phyloP scores from a whole-genome alignment of 768 basidiomycete species.

The Hygrophorus russula region DNA sequence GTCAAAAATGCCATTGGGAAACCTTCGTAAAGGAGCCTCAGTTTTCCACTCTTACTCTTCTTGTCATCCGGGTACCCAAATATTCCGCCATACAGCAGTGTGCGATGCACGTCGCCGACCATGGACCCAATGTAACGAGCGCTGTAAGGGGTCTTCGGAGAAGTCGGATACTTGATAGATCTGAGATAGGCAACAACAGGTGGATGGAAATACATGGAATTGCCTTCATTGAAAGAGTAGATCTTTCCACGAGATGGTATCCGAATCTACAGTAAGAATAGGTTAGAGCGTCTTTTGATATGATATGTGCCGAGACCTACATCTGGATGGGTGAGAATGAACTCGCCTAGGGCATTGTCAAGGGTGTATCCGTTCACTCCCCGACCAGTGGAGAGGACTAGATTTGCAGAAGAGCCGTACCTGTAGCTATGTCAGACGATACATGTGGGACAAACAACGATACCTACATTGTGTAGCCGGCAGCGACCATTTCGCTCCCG shows the following conservation, averaged over 20 bases:
- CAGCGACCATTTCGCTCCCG: conserved; percentile 94
- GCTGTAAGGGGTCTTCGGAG: conserved; percentile 77
- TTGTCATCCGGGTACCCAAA: conserved; percentile 98
- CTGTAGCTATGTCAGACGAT: conserved; percentile 16
- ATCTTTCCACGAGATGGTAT: conserved; percentile 95
- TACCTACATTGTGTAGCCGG: conserved; percentile 89
- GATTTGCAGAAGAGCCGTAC: conserved; percentile 90
- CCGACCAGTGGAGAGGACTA: conserved; percentile 88
- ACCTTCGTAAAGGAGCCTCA: conserved; percentile 91
- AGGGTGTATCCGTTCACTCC: conserved; percentile 99
- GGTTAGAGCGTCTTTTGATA: neutral
- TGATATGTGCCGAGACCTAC: conserved; percentile 27
- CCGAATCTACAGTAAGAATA: conserved; percentile 48
- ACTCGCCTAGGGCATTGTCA: conserved; percentile 91
- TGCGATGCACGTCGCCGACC: conserved; percentile 98
- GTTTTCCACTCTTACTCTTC: conserved; percentile 93
- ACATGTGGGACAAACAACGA: neutral
- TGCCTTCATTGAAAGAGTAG: conserved; percentile 99
- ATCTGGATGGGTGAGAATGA: conserved; percentile 96
- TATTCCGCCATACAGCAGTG: conserved; percentile 93
- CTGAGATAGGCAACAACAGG: conserved; percentile 77
- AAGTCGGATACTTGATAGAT: conserved; percentile 81
- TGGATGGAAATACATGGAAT: conserved; percentile 85
- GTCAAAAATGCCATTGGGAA: conserved; percentile 97
- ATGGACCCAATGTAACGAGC: conserved; percentile 95